Evolutionary conservation across 2,329 filamentous ascomycete species (phyloP), one percentile per base, ranked within the genome.

Genomic region (Pyrenophora seminiperda): DNA sequence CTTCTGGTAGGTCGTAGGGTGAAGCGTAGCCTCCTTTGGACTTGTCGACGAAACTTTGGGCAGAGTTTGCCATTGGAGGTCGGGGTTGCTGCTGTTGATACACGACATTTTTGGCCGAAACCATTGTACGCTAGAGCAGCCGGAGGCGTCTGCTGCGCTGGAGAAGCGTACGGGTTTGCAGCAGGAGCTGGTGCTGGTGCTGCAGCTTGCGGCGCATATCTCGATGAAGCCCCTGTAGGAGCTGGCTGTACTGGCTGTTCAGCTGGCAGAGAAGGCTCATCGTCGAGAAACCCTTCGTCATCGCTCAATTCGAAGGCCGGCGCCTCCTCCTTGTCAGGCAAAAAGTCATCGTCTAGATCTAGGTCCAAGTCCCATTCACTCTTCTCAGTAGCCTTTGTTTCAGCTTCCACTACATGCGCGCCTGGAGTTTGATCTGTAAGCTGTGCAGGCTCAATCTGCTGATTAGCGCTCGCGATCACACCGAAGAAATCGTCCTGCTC

Each of bases 1-100:
- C 93, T 74, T 94, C 90, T 3, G 94, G 94, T 15, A 99, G 79
- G 75, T 99, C 95, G 65, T 97, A 99, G 0, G 94, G 94, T 15
- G 93, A 97, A 40, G 88, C 83, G 70, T 99, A 99, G 6, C 93
- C 92, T 47, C 90, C 90, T 74, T 96, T 97, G 3, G 90, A 79
- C 72, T 95, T 95, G 72, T 93, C 88, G 5, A 83, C 90, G 73
- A 96, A 99, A 73, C 93, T 97, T 69, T 95, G 85, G 1, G 76
- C 71, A 29, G 71, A 72, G 32, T 65, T 69, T 18, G 70, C 84
- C 79, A 73, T 85, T 85, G 50, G 57, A 58, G 62, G 81, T 62
- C 54, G 81, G 39, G 75, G 63, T 14, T 76, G 69, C 41, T 67
- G 67, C 30, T 67, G 62, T 27, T 56, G 63, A 34, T 57, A 63